Conservation (phyloP, 2,329 filamentous ascomycete species). For the Aureobasidium namibiae region DNA sequence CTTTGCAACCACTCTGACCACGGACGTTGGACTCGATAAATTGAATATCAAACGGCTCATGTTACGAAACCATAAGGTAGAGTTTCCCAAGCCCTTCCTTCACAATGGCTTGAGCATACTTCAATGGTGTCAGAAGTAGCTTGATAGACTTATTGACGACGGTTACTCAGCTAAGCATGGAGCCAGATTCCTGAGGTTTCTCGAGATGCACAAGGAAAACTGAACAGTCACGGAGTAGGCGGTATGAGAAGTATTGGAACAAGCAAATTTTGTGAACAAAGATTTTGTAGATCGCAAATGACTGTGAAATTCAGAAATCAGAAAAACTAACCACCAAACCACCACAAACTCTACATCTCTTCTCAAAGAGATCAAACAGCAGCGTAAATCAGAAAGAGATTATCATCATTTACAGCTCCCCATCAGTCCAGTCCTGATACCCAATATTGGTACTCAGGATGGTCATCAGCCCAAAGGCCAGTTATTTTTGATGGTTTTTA, state of each 20-base stretch:
- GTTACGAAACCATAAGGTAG: background rate
- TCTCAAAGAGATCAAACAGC: slow-evolving; percentile 3
- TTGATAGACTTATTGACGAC: background rate
- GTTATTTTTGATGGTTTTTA: slow-evolving; percentile 5
- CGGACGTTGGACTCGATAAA: background rate
- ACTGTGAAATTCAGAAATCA: background rate
- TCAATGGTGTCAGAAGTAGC: background rate
- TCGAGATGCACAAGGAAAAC: background rate
- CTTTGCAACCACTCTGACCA: background rate
- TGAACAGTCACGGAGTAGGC: no score
- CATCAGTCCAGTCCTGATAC: slow-evolving; percentile 7
- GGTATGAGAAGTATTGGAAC: no score
- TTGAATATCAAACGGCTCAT: background rate
- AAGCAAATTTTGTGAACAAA: slow-evolving; percentile 5
- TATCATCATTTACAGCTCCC: slow-evolving; percentile 9
- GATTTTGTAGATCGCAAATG: slow-evolving; percentile 3
- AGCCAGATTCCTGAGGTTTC: background rate
- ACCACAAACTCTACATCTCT: background rate
- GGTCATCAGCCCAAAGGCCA: slow-evolving; percentile 3
- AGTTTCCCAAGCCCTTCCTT: background rate
- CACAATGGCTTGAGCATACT: background rate
- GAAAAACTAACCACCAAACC: slow-evolving; percentile 8
- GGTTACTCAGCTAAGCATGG: background rate
- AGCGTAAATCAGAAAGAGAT: slow-evolving; percentile 13
- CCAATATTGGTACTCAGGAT: background rate